These are phyloP conservation scores for Usnea hakonensis DNA, from an alignment of 495 filamentous ascomycete genomes.

Conservation along the genomic window DNA sequence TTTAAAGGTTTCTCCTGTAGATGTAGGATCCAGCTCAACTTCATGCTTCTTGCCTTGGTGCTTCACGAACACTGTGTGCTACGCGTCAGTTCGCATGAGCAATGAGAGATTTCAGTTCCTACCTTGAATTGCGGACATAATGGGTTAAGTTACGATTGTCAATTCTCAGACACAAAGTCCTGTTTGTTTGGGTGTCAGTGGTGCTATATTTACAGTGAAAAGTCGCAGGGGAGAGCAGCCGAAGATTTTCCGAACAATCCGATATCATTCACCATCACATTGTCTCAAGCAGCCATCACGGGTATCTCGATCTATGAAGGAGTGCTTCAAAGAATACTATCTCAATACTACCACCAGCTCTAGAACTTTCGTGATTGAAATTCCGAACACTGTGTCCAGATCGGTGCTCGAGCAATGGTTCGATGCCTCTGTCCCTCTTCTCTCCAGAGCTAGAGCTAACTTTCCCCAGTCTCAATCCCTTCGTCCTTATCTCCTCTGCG, in stretches of 20 bases:
- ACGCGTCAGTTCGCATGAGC: background rate
- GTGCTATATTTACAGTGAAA: background rate
- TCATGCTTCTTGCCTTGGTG: slow-evolving; percentile 92
- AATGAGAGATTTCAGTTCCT: background rate
- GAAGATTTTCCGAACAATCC: slow-evolving; percentile 1
- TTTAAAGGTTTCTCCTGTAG: slow-evolving; percentile 88
- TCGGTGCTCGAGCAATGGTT: slow-evolving; percentile 8
- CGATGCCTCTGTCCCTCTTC: background rate
- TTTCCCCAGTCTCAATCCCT: slow-evolving; percentile 81
- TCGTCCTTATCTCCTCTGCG: slow-evolving; percentile 93
- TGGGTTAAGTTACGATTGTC: background rate
- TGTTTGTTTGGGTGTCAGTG: background rate
- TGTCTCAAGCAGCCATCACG: no score
- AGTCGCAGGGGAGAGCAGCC: background rate
- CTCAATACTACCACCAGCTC: slow-evolving; percentile 1
- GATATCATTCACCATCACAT: no score
- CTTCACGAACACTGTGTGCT: slow-evolving; percentile 76
- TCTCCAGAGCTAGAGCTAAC: background rate
- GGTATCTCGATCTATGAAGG: no score
- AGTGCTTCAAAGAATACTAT: background rate
- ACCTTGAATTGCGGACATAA: slow-evolving; percentile 24
- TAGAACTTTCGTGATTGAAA: background rate
- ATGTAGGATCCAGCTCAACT: slow-evolving; percentile 77
- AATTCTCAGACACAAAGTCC: background rate
- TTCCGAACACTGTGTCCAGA: no score